Evolutionary conservation across 2,329 filamentous ascomycete species (phyloP), one percentile per base, ranked within the genome.

Genomic region (Beauveria medogensis): DNA sequence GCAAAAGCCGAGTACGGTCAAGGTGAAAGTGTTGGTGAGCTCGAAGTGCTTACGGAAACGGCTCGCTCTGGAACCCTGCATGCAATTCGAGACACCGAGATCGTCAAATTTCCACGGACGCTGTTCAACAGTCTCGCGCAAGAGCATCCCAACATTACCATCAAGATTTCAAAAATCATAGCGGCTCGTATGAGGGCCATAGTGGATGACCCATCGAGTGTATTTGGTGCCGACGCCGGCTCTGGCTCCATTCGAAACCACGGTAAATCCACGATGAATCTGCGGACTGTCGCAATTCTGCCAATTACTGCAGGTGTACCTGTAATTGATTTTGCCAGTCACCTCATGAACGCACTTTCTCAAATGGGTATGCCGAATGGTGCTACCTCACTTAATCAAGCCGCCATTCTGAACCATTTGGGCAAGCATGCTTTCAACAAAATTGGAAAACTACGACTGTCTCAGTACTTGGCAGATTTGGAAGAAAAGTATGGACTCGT

Each of bases 101-200:
- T 99, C 30, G 93, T 95, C 62, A 97, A 96, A 68, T 96, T 99
- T 63, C 94, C 94, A 1, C 90, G 93, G 62, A 96, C 91, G 0
- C 77, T 99, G 1, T 99, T 99, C 80, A 99, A 99, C 78, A 99
- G 94, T 70, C 83, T 99, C 58, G 94, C 94, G 0, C 89, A 96
- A 70, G 94, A 99, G 70, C 94, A 99, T 69, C 94, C 94, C 5
- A 95, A 92, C 48, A 99, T 99, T 69, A 97, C 94, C 0, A 97
- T 99, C 73, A 97, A 97, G 74, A 96, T 99, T 30, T 97, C 94
- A 1, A 99, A 97, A 73, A 94, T 99, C 67, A 97, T 99, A 68
- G 94, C 94, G 0, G 92, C 92, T 41, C 86, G 94, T 3, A 97
- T 99, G 94, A 83, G 93, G 63, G 84, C 90, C 47, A 76, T 97